Base-by-base conservation (phyloP, 495 filamentous ascomycete species). In the Xylaria flabelliformis region DNA sequence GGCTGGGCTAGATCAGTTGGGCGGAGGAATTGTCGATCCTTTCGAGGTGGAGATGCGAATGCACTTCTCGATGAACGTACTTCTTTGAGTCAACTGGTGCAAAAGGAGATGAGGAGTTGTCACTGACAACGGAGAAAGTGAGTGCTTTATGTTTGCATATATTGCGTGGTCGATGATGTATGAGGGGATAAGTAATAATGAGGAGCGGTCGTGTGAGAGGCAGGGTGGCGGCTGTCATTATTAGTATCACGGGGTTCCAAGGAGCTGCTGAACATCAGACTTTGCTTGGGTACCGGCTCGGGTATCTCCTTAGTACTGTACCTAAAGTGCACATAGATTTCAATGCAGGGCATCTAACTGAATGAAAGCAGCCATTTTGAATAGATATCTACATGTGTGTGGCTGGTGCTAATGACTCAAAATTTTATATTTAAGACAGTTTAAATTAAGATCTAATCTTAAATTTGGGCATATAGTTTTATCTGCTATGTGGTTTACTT, bases 1-100 rank as follows among this genome's bases (percentile, higher is more conserved):
- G 71, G 69, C 39, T 48, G 44, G 36, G 41, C 29, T 50, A 58
- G 61, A 32, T 53, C 36, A 15, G 48, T 51, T 1, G 36, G 56
- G 58, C 29, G 44, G 13, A 21, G 39, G 63, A n/a, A 39, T 42
- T 56, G 34, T 61, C 21, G 51, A 55, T 69, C 55, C 44, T 26
- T n/a, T 32, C 8, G 41, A 42, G 29, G 41, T 48, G 10, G 46
- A 48, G 15, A 32, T 32, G 29, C 29, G 15, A 15, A 53, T 34
- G 65, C 3, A 24, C 26, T 29, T 29, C 26, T 29, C 34, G 32
- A 26, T 29, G 29, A 48, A 15, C 9, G 51, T n/a, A 9, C 26
- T 56, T 56, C 19, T 56, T 56, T 21, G 26, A 55, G 48, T 56
- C 46, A 53, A 34, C 46, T 32, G 24, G 12, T 10, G 26, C 48